phyloP scores from a whole-genome alignment of 176 grass and related monocot genomes.

The Chrysopogon serrulatus region DNA sequence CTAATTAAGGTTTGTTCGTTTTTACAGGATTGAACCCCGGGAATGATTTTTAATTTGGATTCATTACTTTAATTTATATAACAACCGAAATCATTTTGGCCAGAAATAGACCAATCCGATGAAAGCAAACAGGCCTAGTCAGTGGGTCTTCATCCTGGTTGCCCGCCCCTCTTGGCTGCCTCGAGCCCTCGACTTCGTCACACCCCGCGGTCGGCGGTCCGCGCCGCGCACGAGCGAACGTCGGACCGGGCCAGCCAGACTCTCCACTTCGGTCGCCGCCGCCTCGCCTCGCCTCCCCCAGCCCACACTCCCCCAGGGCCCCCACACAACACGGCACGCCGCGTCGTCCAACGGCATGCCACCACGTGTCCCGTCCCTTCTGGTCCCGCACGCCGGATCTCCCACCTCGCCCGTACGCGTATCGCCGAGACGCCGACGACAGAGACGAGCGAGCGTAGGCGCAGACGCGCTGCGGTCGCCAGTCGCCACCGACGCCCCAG shows the following conservation, averaged over 20 bases:
- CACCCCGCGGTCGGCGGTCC: too few species aligned
- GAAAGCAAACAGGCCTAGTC: too few species aligned
- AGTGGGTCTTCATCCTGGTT: too few species aligned
- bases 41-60: too few species aligned
- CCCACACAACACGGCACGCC: background rate
- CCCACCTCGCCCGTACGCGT: background rate
- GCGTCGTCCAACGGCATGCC: accelerated
- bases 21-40: too few species aligned
- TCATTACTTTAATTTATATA: too few species aligned
- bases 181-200: too few species aligned
- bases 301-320: background rate
- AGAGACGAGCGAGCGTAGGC: background rate
- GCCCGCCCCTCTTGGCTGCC: too few species aligned
- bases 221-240: background rate
- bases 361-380: background rate
- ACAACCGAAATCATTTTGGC: too few species aligned
- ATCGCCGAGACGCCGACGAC: slow-evolving; percentile 4
- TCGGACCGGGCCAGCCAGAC: too few species aligned
- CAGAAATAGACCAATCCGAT: too few species aligned
- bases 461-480: background rate
- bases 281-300: background rate
- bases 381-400: background rate
- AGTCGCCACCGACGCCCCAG: slow-evolving; percentile 23
- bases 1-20: too few species aligned
- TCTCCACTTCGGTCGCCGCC: background rate